Conservation (phyloP, 257 asterid genomes). For the Fraxinus pennsylvanica region DNA sequence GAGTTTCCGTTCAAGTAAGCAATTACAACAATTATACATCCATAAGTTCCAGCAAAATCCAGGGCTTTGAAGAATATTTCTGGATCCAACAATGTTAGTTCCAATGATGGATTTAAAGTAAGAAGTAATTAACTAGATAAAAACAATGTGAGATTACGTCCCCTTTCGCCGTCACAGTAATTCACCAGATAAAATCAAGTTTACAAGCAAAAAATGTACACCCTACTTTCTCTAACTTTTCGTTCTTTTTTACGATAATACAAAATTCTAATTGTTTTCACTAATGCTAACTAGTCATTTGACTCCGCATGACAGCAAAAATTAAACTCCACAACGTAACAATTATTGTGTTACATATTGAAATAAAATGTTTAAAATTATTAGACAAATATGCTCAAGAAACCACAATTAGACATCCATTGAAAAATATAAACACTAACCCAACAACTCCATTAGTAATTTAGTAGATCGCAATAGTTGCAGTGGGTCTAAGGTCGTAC, state of each 20-base stretch:
- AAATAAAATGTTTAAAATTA: too few relatives aligned
- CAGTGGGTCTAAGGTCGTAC: slow-evolving; percentile 55
- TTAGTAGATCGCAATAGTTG: slow-evolving; percentile 58
- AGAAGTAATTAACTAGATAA: slow-evolving; percentile 26
- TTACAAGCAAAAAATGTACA: too few relatives aligned
- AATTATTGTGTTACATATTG: not conserved
- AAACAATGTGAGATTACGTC: too few relatives aligned
- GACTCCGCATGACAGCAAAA: too few relatives aligned
- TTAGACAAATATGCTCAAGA: not conserved
- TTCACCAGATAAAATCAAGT: too few relatives aligned
- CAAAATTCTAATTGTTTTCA: slow-evolving; percentile 19
- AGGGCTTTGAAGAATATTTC: slow-evolving; percentile 89
- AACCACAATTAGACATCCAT: not conserved
- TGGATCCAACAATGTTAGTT: slow-evolving; percentile 73
- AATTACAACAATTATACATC: slow-evolving; percentile 49
- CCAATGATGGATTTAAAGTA: slow-evolving; percentile 68
- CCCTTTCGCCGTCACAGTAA: too few relatives aligned
- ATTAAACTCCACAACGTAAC: slow-evolving; percentile 9
- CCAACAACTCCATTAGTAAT: slow-evolving; percentile 62
- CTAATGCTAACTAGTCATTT: too few relatives aligned
- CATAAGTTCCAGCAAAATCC: slow-evolving; percentile 95
- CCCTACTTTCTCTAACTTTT: too few relatives aligned
- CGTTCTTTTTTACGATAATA: too few relatives aligned
- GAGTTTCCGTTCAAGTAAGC: not conserved
- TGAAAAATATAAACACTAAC: slow-evolving; percentile 35